phyloP scores from a whole-genome alignment of 768 basidiomycete species.

The Panaeolus papilionaceus region DNA sequence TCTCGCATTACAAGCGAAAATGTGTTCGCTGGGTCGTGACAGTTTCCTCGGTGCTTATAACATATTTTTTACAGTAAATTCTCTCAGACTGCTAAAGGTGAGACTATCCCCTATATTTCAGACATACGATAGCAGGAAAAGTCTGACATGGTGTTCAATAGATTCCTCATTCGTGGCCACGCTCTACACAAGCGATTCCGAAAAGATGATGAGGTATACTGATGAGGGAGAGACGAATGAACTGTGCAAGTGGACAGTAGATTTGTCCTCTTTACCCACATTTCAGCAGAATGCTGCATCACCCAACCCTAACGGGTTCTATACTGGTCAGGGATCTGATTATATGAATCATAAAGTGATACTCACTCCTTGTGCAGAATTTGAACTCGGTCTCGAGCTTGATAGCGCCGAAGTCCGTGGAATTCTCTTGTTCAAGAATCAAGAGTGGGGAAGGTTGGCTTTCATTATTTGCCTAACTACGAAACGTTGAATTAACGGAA shows the following conservation, averaged over 20 bases:
- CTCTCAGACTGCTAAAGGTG: conserved; percentile 66
- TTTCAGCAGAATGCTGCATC: conserved; percentile 75
- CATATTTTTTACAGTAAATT: conserved; percentile 60
- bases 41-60: conserved; percentile 22
- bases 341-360: conserved; percentile 11
- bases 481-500: conserved; percentile 21
- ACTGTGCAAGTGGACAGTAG: conserved; percentile 88
- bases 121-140: neutral
- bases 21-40: neutral
- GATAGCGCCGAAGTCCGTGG: conserved; percentile 90
- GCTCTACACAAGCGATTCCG: conserved; percentile 78
- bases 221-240: conserved; percentile 83
- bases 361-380: conserved; percentile 53
- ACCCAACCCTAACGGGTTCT: conserved; percentile 70
- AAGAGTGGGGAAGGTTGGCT: conserved; percentile 82
- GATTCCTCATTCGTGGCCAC: conserved; percentile 86
- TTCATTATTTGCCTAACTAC: conserved; percentile 16
- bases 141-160: conserved; percentile 33
- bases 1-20: conserved; percentile 18
- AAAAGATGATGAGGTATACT: conserved; percentile 80
- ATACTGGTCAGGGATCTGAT: conserved; percentile 58
- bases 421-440: conserved; percentile 72
- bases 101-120: neutral
- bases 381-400: conserved; percentile 83
- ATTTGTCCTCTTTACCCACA: conserved; percentile 76